Evolutionary conservation across 2,329 filamentous ascomycete genomes (phyloP), one percentile per base, ranked within the genome.

Genomic region (Emericellopsis atlantica): DNA sequence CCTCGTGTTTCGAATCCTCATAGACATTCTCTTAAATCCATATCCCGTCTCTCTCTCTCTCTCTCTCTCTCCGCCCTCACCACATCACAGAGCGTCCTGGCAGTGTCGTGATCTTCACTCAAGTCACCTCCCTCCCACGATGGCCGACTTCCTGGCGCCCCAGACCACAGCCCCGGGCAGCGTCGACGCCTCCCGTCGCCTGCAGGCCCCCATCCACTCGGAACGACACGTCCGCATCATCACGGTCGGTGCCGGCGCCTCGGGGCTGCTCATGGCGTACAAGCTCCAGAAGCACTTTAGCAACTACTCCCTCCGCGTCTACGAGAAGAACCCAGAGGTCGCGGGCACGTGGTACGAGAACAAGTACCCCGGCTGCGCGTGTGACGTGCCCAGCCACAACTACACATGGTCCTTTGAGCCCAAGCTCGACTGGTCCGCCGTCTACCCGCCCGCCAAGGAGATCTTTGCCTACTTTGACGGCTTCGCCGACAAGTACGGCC

Each of bases 281-380:
- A 55, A 57, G 47, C 53, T 56, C 49, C 46, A 51, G 42, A 50
- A 49, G 24, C 71, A 72, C 10, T 70, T 66, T 50, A 74, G 79
- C 56, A 76, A 72, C 54, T 80, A 79, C 39, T 37, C 32, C 31
- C 41, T 45, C 16, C 35, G 36, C 12, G 26, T 45, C 12, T 43
- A 45, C 36, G 65, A 70, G 32, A 76, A 75, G 57, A 76, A 76
- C 44, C 51, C 57, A 8, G 64, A 68, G 16, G 60, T 75, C 10
- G 72, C 72, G 16, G 74, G 74, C 3, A 77, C 73, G 0, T 79
- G 74, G 74, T 64, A 65, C 45, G 74, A 76, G 50, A 76, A 76
- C 49, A 60, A 65, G 16, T 79, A 79, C 45, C 74, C 74, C 0
- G 73, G 73, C 10, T 75, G 72, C 47, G 61, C 61, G 40, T 76